Percentiles rank a stretch among this genome's conserved stretches.
phyloP scores from a whole-genome alignment of 2,329 filamentous ascomycete species.

The Cercospora nicotianae region DNA sequence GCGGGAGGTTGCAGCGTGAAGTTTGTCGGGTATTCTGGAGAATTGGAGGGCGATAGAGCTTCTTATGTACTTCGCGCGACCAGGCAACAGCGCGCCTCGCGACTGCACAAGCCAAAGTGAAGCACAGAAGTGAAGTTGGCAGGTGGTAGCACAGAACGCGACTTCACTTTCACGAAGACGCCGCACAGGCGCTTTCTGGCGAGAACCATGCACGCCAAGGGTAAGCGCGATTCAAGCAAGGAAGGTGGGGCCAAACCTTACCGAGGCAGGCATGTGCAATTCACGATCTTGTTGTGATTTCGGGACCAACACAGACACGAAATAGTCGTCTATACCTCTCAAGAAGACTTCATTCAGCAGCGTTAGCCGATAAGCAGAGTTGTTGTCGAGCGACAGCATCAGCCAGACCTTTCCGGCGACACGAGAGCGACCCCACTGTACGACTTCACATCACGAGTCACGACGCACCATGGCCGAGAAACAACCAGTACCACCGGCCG shows the following conservation, averaged over 20 bases:
- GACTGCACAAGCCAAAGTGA: background rate
- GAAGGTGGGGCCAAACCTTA: constrained; percentile 13
- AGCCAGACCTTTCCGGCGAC: background rate
- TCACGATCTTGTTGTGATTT: constrained; percentile 3
- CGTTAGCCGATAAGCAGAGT: background rate
- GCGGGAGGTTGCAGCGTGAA: background rate
- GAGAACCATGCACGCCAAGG: constrained; percentile 3
- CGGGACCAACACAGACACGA: background rate
- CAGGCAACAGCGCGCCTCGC: background rate
- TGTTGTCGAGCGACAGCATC: background rate
- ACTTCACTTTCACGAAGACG: constrained; percentile 3
- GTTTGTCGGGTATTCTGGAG: background rate
- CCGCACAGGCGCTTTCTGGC: constrained; percentile 1
- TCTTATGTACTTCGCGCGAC: background rate
- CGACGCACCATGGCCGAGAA: constrained; percentile 33
- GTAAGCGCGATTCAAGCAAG: background rate
- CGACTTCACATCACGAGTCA: constrained; percentile 5
- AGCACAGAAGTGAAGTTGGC: background rate
- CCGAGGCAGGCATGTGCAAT: constrained; percentile 16
- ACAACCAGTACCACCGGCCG: constrained; percentile 28
- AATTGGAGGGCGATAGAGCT: background rate
- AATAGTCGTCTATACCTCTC: background rate
- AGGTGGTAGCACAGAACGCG: background rate
- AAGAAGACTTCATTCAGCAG: background rate
- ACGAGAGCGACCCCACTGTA: background rate